Base-by-base conservation (phyloP, 1,284 basidiomycete species). In the Xerocomus minutiporus region DNA sequence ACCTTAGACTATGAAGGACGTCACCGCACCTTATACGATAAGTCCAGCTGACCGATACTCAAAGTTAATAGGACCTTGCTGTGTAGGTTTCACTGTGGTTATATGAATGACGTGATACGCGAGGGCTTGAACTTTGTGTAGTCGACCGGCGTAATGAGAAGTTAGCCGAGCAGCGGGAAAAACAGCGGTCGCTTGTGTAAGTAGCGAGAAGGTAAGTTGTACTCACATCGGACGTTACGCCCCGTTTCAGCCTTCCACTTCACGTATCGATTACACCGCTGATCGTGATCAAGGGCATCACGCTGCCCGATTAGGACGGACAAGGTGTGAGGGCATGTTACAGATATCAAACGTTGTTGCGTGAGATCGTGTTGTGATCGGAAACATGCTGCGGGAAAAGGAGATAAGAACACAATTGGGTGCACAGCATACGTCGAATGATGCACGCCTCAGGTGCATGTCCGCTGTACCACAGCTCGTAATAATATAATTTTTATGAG, bases 381-480 rank as follows among this genome's bases (percentile, higher is more conserved):
- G 53, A 61, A 54, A 53, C 50, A 34, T 26, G 35, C 53, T 58
- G 57, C 55, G 52, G 52, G 15, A 31, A 56, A 66, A 61, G 64
- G 64, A 60, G 64, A 68, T 67, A 69, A 59, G 60, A 51, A 55
- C 28, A 57, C 55, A 63, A 55, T 59, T 59, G 47, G 53, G 39
- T 44, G 52, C 59, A 62, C 57, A 63, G 64, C 65, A 57, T 46
- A 52, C 36, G 50, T 52, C 25, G 57, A 53, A 9, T 70, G 68
- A 67, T 67, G 52, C 68, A 69, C 54, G 69, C 64, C 52, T 61
- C 11, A 56, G 42, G 48, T 54, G 67, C 66, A 56, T 69, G 65
- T 36, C 50, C 51, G 54, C 56, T 59, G 53, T 51, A 61, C 53
- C 56, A 62, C 56, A 55, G 59, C 53, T 54, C 51, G 53, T 50